Conservation (phyloP, 345 rosid species). For the Erysimum cheiranthoides region DNA sequence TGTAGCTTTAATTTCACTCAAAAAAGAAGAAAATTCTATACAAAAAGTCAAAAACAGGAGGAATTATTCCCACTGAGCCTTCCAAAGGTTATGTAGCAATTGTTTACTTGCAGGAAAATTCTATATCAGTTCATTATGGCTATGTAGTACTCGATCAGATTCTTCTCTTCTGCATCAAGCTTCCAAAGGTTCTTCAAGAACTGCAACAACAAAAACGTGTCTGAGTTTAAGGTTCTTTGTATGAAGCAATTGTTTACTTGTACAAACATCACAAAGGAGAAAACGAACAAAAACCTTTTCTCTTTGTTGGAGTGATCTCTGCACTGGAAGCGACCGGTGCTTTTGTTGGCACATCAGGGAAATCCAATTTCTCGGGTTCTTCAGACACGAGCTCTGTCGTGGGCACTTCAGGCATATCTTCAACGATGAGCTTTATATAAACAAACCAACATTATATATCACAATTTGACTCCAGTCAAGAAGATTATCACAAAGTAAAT, state of each 20-base stretch:
- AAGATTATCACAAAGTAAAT: constrained; percentile 1
- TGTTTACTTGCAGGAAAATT: no score
- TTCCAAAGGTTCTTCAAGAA: constrained; percentile 79
- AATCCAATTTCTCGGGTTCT: constrained; percentile 62
- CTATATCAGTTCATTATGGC: no score
- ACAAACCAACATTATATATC: constrained; percentile 22
- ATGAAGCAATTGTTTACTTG: neutral
- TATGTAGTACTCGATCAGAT: neutral
- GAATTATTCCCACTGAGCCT: neutral
- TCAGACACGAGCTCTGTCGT: constrained; percentile 47
- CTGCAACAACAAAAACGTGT: constrained; percentile 48
- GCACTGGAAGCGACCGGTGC: constrained; percentile 53
- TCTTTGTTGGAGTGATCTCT: constrained; percentile 52
- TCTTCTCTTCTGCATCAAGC: constrained; percentile 55
- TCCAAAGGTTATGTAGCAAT: no score
- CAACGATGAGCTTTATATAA: constrained; percentile 55
- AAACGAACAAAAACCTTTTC: constrained; percentile 57
- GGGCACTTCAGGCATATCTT: constrained; percentile 87
- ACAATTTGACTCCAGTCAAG: constrained; percentile 17
- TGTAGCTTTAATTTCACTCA: neutral
- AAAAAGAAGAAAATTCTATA: neutral
- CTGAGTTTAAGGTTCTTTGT: constrained; percentile 8
- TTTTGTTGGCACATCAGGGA: constrained; percentile 84
- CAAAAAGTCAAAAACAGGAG: neutral
- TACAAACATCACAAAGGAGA: constrained; percentile 12